phyloP scores from a whole-genome alignment of 1,139 yeast genomes.

The Hansenula lynferdii region DNA sequence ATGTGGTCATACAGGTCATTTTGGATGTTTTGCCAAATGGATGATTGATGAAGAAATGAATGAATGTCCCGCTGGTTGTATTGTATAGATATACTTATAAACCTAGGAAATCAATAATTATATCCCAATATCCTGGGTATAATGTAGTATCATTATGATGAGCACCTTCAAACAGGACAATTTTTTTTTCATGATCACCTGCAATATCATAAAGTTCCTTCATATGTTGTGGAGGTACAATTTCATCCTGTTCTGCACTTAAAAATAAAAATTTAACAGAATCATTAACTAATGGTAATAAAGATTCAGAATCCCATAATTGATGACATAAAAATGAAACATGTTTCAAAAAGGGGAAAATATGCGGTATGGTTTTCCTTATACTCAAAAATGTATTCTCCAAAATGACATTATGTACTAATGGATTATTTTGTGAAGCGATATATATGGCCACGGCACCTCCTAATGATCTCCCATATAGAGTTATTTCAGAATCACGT shows the following conservation, averaged over 20 bases:
- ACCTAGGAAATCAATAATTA: constrained; percentile 50
- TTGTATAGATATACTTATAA: constrained; percentile 11
- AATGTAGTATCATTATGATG: constrained; percentile 77
- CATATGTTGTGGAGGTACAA: constrained; percentile 90
- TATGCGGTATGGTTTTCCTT: constrained; percentile 74
- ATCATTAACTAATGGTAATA: constrained; percentile 47
- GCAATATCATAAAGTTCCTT: constrained; percentile 48
- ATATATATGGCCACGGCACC: constrained; percentile 92
- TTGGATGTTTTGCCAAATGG: constrained; percentile 78
- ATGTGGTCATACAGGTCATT: constrained; percentile 91
- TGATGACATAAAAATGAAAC: constrained; percentile 68
- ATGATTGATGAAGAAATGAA: constrained; percentile 55
- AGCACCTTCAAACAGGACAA: constrained; percentile 52
- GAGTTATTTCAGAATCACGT: constrained; percentile 48
- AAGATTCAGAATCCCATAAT: constrained; percentile 73
- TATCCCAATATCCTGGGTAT: constrained; percentile 73
- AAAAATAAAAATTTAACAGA: constrained; percentile 65
- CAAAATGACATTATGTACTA: constrained; percentile 59
- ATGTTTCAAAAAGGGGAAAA: constrained; percentile 64
- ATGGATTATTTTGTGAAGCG: constrained; percentile 49
- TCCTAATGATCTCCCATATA: constrained; percentile 90
- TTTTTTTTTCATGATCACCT: constrained; percentile 39
- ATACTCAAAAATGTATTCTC: constrained; percentile 87
- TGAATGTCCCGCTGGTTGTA: constrained; percentile 85
- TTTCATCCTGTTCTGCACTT: constrained; percentile 77